Percentiles rank a stretch among this genome's conserved stretches.
These are phyloP conservation scores for Tolypocladium sp. DNA, from an alignment of 2,329 filamentous ascomycete species.

Conservation along the genomic window DNA sequence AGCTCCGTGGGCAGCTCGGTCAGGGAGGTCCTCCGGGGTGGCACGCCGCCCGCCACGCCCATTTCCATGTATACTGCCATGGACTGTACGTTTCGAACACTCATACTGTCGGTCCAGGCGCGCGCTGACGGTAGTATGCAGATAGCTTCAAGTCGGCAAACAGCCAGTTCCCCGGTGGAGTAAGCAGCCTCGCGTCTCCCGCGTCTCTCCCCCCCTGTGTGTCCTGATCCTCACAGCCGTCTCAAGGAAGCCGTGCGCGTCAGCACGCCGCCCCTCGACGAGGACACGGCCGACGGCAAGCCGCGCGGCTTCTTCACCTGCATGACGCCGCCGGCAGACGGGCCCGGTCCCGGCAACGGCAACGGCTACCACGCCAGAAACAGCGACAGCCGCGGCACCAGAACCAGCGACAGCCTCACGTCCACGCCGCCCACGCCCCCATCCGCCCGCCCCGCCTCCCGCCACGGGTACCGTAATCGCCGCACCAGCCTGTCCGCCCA, in stretches of 20 bases:
- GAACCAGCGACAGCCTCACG: not conserved
- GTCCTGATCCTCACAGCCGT: not conserved
- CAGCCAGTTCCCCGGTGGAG: slow-evolving; percentile 24
- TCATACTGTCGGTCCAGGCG: too few species aligned
- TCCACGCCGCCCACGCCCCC: slow-evolving; percentile 1
- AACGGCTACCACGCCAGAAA: not conserved
- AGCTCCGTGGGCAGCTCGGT: slow-evolving; percentile 32
- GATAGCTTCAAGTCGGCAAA: slow-evolving; percentile 6
- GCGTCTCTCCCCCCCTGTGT: not conserved
- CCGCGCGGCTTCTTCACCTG: slow-evolving; percentile 35
- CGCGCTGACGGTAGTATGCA: not conserved
- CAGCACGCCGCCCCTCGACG: slow-evolving; percentile 34
- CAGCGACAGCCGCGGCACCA: not conserved
- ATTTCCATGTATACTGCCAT: slow-evolving; percentile 6
- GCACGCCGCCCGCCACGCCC: slow-evolving; percentile 22
- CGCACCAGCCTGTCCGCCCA: slow-evolving; percentile 13
- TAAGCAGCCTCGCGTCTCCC: slow-evolving; percentile 8
- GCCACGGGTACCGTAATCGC: slow-evolving; percentile 6
- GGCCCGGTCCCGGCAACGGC: not conserved
- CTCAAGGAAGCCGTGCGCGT: slow-evolving; percentile 39
- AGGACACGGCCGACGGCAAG: slow-evolving; percentile 25
- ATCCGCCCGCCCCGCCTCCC: slow-evolving; percentile 6
- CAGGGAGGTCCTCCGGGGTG: slow-evolving; percentile 26
- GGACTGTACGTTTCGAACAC: not conserved
- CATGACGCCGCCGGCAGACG: slow-evolving; percentile 18